These are phyloP conservation scores for Yamadazyma laniorum DNA, from an alignment of 805 yeast species.

Conservation along the genomic window DNA sequence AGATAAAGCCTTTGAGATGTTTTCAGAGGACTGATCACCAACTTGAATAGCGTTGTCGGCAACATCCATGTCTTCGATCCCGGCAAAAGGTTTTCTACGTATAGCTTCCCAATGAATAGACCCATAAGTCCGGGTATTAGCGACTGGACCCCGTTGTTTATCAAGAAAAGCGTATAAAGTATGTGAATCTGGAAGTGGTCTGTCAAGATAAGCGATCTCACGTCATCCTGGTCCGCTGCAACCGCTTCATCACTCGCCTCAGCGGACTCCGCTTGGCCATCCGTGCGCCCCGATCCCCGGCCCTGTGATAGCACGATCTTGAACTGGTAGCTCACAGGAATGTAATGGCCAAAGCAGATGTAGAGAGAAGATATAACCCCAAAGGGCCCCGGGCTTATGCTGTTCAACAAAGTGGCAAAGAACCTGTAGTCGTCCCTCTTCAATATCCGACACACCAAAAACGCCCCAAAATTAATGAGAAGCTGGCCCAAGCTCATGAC, in stretches of 20 bases:
- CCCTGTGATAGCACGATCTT: slow-evolving; percentile 23
- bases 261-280: not conserved
- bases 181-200: slow-evolving; percentile 43
- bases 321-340: slow-evolving; percentile 36
- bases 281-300: not conserved
- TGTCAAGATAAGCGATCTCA: slow-evolving; percentile 26
- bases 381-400: slow-evolving; percentile 39
- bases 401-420: slow-evolving; percentile 29
- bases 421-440: slow-evolving; percentile 9
- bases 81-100: slow-evolving; percentile 34
- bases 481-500: slow-evolving; percentile 45
- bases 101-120: slow-evolving; percentile 35
- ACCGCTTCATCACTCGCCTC: not conserved
- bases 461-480: slow-evolving; percentile 14
- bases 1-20: not conserved
- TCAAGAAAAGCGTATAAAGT: slow-evolving; percentile 30
- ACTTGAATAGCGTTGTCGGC: slow-evolving; percentile 25
- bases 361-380: slow-evolving; percentile 40
- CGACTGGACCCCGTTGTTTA: slow-evolving; percentile 38
- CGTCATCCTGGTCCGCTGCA: slow-evolving; percentile 1
- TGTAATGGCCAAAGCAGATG: slow-evolving; percentile 35
- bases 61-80: slow-evolving; percentile 36
- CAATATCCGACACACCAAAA: slow-evolving; percentile 5
- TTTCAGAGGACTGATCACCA: slow-evolving; percentile 27
- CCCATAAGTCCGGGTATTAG: slow-evolving; percentile 39